Base-by-base conservation (phyloP, 495 filamentous ascomycete species). In the Lasiosphaeris hirsuta region DNA sequence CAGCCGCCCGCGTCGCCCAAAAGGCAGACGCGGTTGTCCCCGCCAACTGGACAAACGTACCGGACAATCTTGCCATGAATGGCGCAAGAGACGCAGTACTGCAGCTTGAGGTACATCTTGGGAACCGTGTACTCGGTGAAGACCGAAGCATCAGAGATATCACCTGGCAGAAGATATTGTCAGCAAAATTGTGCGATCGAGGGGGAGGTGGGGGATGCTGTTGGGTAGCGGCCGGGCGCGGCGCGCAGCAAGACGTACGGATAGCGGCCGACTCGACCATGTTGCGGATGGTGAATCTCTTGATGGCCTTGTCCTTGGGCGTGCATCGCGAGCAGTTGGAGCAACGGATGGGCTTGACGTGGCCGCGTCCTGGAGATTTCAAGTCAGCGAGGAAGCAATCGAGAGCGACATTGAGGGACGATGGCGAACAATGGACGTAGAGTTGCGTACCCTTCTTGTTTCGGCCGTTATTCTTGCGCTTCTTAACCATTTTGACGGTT, bases 101-200 rank as follows among this genome's bases (percentile, higher is more conserved):
- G 94, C 75, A 99, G 87, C 86, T 99, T 99, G 76, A 99, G 83
- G 87, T 99, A 99, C 94, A 99, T 99, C 86, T 99, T 99, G 77
- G 94, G 94, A 75, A 99, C 92, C 58, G 90, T 89, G 83, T 99
- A 99, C 82, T 99, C 94, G 63, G 88, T 79, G 84, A 97, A 97
- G 76, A 99, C 94, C 66, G 94, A 97, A 70, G 94, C 94, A 71
- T 99, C 94, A 62, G 92, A 96, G 79, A 99, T 97, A 92, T 99
- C 94, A 90, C 93, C 93, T 98, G 76, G 37, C 62, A 36, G 43
- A 23, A 35, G 30, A 33, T 9, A 37, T 9, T 37, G 64, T 69
- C 41, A 66, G 61, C 36, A 13, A 47, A 44, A 56, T 36, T 10
- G 39, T 17, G 36, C 18, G 55, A 14, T 30, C 18, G 38, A 38